Base-by-base conservation (phyloP, 75 land plant species). In the Pinus taeda region DNA sequence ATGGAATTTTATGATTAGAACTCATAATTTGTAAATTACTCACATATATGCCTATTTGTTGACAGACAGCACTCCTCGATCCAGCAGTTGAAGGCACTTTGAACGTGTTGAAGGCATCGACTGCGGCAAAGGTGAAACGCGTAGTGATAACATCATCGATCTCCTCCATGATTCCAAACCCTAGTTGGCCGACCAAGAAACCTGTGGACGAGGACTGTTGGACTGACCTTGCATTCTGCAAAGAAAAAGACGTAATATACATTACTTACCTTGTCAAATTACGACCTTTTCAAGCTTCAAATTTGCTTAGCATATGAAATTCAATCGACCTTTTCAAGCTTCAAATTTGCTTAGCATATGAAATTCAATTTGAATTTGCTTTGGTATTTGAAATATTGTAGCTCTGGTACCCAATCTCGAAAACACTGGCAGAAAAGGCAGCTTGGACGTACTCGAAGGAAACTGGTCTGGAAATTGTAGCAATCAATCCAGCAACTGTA, bases 81-180 rank as follows among this genome's bases (percentile, higher is more conserved):
- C 97, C 94, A 5, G 97, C 97, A 24, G 79, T 94, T 56, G 77
- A 90, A 71, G 97, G 97, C 15, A 94, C 97, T 0, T 60, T 81
- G 42, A 92, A 94, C 82, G 94, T 94, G 71, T 77, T 94, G 30
- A 82, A 78, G 42, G 94, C 92, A 55, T 86, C 87, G 0, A 78
- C 81, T 76, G 84, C 81, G 60, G 60, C 75, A 14, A 84, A 83
- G 15, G 84, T 85, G n/a, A 57, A 76, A 79, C 80, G 83, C 59
- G 75, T 83, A 8, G 94, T 94, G 66, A 71, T 94, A 13, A 94
- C 97, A 0, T 94, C 97, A 1, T 94, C 94, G 1, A 76, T 88
- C 29, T 85, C 91, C 1, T 87, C 97, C 39, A 85, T 94, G 22
- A 61, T 59, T 15, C 88, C 89, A 2, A 86, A 84, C 75, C 92